Conservation (phyloP, 2,329 filamentous ascomycete genomes). For the Paecilomyces sp. region DNA sequence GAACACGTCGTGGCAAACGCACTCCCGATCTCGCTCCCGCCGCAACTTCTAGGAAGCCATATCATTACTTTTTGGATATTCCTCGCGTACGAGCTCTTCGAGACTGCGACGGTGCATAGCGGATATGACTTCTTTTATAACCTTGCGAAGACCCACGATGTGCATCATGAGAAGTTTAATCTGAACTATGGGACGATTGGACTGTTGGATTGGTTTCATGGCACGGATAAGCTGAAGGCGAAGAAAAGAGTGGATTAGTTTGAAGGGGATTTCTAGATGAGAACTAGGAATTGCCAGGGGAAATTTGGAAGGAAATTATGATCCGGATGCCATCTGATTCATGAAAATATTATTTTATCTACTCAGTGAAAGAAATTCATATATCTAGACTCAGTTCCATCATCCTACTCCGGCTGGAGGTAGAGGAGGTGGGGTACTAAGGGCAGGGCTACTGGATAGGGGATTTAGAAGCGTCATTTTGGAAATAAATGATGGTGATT, state of each 20-base stretch:
- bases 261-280: neutral
- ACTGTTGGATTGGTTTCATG: slow-evolving; percentile 50
- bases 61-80: slow-evolving; percentile 49
- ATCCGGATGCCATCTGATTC: no score
- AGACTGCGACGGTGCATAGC: slow-evolving; percentile 51
- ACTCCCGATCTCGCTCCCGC: slow-evolving; percentile 46
- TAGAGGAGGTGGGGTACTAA: slow-evolving; percentile 38
- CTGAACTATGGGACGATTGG: slow-evolving; percentile 49
- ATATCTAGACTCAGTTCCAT: no score
- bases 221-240: slow-evolving; percentile 31
- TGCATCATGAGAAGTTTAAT: slow-evolving; percentile 52
- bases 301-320: neutral
- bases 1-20: slow-evolving; percentile 51
- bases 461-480: slow-evolving; percentile 40
- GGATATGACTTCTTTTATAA: slow-evolving; percentile 49
- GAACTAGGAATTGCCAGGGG: neutral
- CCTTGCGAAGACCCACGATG: slow-evolving; percentile 46
- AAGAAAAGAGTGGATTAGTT: neutral
- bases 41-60: slow-evolving; percentile 41
- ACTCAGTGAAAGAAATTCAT: no score
- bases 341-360: neutral
- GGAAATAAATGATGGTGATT: slow-evolving; percentile 33
- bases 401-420: slow-evolving; percentile 21
- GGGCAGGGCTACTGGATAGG: slow-evolving; percentile 46
- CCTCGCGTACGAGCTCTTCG: slow-evolving; percentile 41